Evolutionary conservation across 441 rosid species (phyloP), one percentile per base, ranked within the genome.

Genomic region (Adansonia madagascariensis): DNA sequence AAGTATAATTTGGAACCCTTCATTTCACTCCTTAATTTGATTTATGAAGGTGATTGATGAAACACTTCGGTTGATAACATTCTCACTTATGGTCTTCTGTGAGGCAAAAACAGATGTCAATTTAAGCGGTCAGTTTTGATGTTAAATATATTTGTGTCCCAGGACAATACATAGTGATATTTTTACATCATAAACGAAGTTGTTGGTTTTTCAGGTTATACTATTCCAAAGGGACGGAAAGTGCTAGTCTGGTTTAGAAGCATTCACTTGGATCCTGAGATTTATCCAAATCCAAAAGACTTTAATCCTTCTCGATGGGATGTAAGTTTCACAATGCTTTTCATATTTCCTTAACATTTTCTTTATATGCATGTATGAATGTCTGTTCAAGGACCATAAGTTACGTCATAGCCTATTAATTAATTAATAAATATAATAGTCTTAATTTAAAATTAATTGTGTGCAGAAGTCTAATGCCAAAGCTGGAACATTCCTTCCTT

Each of bases 261-360:
- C 8, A 88, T 94, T 64, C 97, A 94, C 78, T 83, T 83, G 22
- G 91, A 93, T 73, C 89, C 89, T 4, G 87, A 89, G 79, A 85
- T 80, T 67, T 91, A 89, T 76, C 90, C 89, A 0, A 85, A 91
- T 74, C 98, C 95, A 12, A 89, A 39, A 75, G 86, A 85, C 62
- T 95, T 93, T 73, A 80, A 91, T 85, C 98, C 98, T 74, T 86
- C 92, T 8, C 83, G 98, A 89, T 95, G 97, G 98, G 88, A 95
- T 80, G 98, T 95, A 78, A 82, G 90, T 80, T 63, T 59, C 49
- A 17, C 10, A 43, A n/a, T 15, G 2, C 59, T 55, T n/a, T 47
- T 15, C 63, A 14, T 49, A 39, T n/a, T 35, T 24, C 35, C 12
- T 44, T 41, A 41, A 75, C 27, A 14, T 3, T 70, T 12, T 10